Base-by-base conservation (phyloP, 176 grass and related monocot genomes). In the Avena insularis region DNA sequence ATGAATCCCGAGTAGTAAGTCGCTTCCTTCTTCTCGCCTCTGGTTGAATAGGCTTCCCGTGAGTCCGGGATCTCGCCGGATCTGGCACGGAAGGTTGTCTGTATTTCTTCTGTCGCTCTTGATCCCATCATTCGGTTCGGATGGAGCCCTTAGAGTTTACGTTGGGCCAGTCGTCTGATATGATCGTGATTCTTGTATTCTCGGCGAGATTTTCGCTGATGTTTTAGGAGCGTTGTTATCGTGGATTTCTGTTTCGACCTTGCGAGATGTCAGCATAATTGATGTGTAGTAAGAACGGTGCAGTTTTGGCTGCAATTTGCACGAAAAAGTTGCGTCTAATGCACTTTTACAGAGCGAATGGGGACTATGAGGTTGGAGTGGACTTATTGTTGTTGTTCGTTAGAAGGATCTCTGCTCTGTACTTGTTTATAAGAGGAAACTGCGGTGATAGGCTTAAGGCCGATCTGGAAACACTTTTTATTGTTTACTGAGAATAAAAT, bases 1-100 rank as follows among this genome's bases (percentile, higher is more conserved):
- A 93, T 93, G 91, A 93, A 87, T 82, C 88, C 91, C 17, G 91
- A 93, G 91, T 90, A 93, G 88, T 93, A 87, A 90, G 88, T 70
- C 58, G 50, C 84, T 19, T 14, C 57, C 17, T 62, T 54, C 87
- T 63, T 81, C 70, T 86, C 15, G 83, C 53, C 49, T 83, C 54
- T 27, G 13, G 6, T 19, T 5, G 69, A 29, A 72, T 27, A 27
- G 4, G 7, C 68, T 21, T 3, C 57, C 53, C n/a, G 64, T 5
- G 64, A 56, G 49, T 29, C 15, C 64, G 68, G 43, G 69, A 84
- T 84, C 69, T 84, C 5, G 54, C 12, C 12, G 82, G 69, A 84
- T 84, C 82, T 74, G 21, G 49, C 65, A 2, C 19, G 59, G 13
- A 60, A n/a, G 17, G 31, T 14, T 31, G 64, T 67, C 6, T 68